Evolutionary conservation across 164 flowering plant genomes (phyloP).

Genomic region (Chloranthus sessilifolius): DNA sequence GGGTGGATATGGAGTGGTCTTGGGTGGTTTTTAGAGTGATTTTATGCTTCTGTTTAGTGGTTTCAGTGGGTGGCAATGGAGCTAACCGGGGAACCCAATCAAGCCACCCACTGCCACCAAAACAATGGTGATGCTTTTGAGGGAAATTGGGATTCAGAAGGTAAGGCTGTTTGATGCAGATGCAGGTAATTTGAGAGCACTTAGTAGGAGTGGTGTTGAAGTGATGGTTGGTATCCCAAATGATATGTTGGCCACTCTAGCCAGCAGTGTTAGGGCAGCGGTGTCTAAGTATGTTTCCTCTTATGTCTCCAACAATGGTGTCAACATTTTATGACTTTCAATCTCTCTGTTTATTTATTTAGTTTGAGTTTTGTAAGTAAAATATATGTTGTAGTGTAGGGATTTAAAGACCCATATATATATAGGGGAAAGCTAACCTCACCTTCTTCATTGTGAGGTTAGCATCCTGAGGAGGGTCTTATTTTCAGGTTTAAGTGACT

Average conservation of each 20-base stretch:
- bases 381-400: no score
- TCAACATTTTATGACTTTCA: neutral
- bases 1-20: no score
- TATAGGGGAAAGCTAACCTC: no score
- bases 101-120: conserved; percentile 40
- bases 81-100: conserved; percentile 59
- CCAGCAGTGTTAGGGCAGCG: conserved; percentile 1
- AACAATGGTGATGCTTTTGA: conserved; percentile 41
- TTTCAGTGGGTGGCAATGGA: conserved; percentile 37
- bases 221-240: conserved; percentile 55
- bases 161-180: conserved; percentile 3
- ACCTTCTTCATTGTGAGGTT: no score
- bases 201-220: conserved; percentile 40
- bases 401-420: no score
- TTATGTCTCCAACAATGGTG: conserved; percentile 1
- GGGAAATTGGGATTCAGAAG: conserved; percentile 40
- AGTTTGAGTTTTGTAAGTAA: no score
- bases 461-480: no score
- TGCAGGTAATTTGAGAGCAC: conserved; percentile 9
- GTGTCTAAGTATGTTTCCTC: conserved; percentile 18
- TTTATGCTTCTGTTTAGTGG: conserved; percentile 9
- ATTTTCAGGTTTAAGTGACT: no score
- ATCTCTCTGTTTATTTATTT: neutral
- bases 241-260: conserved; percentile 1
- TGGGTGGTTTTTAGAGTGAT: no score